Evolutionary conservation across 2,329 filamentous ascomycete species (phyloP).

Genomic region (Xylariales sp.): DNA sequence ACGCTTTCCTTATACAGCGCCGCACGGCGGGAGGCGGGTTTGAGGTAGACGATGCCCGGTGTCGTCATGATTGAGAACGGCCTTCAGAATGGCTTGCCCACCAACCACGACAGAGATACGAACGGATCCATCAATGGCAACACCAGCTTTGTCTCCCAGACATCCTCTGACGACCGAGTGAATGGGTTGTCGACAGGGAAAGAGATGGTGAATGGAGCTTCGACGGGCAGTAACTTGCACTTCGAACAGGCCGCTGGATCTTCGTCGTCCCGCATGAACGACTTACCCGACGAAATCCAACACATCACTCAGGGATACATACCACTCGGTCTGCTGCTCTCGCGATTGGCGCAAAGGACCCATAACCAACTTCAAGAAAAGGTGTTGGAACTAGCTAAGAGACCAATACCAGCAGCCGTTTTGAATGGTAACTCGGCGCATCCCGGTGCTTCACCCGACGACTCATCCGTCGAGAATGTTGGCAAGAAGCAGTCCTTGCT

Average conservation of each 20-base stretch:
- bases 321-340: conserved; percentile 68
- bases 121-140: conserved; percentile 29
- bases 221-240: conserved; percentile 7
- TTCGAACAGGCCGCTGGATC: conserved; percentile 16
- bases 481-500: conserved; percentile 72
- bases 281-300: conserved; percentile 55
- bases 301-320: conserved; percentile 76
- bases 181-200: conserved; percentile 19
- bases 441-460: conserved; percentile 38
- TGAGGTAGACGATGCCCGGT: conserved; percentile 42
- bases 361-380: conserved; percentile 72
- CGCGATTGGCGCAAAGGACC: conserved; percentile 75
- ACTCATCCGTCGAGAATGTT: conserved; percentile 60
- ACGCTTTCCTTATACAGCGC: conserved; percentile 18
- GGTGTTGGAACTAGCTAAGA: conserved; percentile 64
- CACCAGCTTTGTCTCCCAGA: conserved; percentile 13
- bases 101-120: conserved; percentile 52
- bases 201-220: conserved; percentile 27
- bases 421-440: conserved; percentile 47
- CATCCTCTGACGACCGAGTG: conserved; percentile 11
- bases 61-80: conserved; percentile 54
- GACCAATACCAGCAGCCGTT: conserved; percentile 52
- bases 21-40: conserved; percentile 28
- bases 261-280: conserved; percentile 42
- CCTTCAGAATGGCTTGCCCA: conserved; percentile 46